Evolutionary conservation across 441 rosid species (phyloP).

Genomic region (Melastoma candidum): DNA sequence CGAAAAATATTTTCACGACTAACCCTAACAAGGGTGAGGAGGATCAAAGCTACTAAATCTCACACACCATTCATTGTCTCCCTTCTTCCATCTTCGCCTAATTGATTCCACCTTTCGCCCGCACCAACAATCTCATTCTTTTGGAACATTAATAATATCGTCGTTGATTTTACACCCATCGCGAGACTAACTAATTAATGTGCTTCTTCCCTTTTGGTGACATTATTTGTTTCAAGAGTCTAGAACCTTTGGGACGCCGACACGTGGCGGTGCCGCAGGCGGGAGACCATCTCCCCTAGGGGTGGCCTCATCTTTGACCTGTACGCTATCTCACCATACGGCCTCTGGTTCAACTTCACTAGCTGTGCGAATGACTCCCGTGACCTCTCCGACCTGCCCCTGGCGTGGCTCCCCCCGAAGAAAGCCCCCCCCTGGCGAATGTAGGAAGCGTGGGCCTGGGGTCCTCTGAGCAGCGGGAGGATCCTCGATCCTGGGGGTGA

Average conservation of each 20-base stretch:
- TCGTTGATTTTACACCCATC: no score
- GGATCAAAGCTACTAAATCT: no score
- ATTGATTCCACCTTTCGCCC: no score
- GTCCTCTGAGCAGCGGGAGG: slow-evolving; percentile 27
- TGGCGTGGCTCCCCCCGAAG: slow-evolving; percentile 53
- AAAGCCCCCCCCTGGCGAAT: slow-evolving; percentile 72
- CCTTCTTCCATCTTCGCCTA: no score
- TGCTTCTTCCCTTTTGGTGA: slow-evolving; percentile 7
- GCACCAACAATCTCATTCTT: no score
- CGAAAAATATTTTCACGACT: no score
- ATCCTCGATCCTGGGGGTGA: slow-evolving; percentile 15
- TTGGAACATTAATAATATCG: no score
- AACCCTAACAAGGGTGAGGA: no score
- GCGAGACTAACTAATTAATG: slow-evolving; percentile 18
- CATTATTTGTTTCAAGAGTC: background rate
- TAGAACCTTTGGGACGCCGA: slow-evolving; percentile 84
- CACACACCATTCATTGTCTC: no score
- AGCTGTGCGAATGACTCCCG: slow-evolving; percentile 69
- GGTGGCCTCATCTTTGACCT: slow-evolving; percentile 87
- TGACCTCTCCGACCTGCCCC: slow-evolving; percentile 35
- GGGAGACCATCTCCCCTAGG: slow-evolving; percentile 67
- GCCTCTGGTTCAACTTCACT: slow-evolving; percentile 60
- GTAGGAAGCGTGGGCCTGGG: slow-evolving; percentile 75
- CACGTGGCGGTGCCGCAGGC: slow-evolving; percentile 60
- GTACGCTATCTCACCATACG: slow-evolving; percentile 84